phyloP scores from a whole-genome alignment of 352 stramenopile genomes.

The Pythium rishiriense region DNA sequence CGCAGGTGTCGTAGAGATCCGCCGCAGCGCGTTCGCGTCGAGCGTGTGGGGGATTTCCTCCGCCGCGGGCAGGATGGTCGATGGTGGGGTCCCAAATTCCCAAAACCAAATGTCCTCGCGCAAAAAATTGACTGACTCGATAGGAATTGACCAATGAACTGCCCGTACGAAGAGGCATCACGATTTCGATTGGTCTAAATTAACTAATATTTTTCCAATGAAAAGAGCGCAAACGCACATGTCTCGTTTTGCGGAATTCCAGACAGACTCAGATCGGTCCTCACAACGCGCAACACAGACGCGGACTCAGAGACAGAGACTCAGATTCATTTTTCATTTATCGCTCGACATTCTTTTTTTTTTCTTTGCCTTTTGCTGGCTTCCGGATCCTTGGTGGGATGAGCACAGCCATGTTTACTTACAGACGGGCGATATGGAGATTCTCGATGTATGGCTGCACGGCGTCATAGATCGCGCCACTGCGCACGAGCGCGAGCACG shows the following conservation, averaged over 20 bases:
- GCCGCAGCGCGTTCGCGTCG: background rate
- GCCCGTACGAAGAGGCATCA: background rate
- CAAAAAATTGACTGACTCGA: slow-evolving; percentile 29
- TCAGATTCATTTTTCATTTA: background rate
- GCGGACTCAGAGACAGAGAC: background rate
- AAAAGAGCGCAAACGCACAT: background rate
- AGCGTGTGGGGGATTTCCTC: background rate
- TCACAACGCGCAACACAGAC: slow-evolving; percentile 7
- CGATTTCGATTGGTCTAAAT: slow-evolving; percentile 9
- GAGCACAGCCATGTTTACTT: slow-evolving; percentile 12
- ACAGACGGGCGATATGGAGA: slow-evolving; percentile 47
- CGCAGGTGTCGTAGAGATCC: slow-evolving; percentile 7
- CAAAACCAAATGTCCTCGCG: background rate
- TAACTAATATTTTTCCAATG: background rate
- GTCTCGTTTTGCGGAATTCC: slow-evolving; percentile 2
- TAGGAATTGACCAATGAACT: slow-evolving; percentile 25
- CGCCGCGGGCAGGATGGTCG: background rate
- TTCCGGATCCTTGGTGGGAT: background rate
- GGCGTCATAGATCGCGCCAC: slow-evolving; percentile 57
- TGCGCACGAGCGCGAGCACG: slow-evolving; percentile 76
- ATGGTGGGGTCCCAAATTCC: background rate
- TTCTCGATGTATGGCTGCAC: slow-evolving; percentile 61
- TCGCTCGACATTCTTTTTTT: no score
- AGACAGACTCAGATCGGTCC: background rate
- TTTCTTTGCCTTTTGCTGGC: background rate